phyloP scores from a whole-genome alignment of 2,329 filamentous ascomycete species.

The Epichloe glyceriae region DNA sequence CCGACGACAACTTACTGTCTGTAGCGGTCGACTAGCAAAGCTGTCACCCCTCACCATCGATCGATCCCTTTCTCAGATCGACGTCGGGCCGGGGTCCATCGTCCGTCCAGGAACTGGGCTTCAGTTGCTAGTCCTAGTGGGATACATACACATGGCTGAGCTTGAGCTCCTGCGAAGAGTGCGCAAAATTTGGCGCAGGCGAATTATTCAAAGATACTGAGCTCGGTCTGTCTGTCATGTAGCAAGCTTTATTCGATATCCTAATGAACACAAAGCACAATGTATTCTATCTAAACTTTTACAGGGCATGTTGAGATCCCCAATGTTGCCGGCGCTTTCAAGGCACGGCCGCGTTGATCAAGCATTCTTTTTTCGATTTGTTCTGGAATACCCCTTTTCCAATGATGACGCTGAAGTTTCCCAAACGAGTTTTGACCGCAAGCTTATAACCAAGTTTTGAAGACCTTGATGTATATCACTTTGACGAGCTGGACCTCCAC shows the following conservation, averaged over 20 bases:
- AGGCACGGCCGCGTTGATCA: neutral
- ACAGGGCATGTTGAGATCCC: neutral
- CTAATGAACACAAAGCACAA: too few relatives aligned
- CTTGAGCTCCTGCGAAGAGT: too few relatives aligned
- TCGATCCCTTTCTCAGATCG: neutral
- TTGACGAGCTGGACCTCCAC: slow-evolving; percentile 16
- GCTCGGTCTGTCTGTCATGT: too few relatives aligned
- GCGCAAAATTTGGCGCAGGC: too few relatives aligned
- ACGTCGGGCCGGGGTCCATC: too few relatives aligned
- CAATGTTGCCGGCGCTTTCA: neutral
- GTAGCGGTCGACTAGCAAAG: neutral
- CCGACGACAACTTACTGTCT: too few relatives aligned
- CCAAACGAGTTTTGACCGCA: neutral
- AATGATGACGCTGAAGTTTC: too few relatives aligned
- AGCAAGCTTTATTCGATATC: too few relatives aligned
- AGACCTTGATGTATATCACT: slow-evolving; percentile 14
- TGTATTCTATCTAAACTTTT: neutral
- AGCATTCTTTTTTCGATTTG: neutral
- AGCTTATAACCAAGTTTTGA: slow-evolving; percentile 14
- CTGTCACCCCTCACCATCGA: neutral
- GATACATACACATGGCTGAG: too few relatives aligned
- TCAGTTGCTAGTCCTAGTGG: too few relatives aligned
- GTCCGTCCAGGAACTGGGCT: too few relatives aligned
- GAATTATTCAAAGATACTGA: too few relatives aligned
- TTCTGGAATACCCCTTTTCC: neutral